These are phyloP conservation scores for Camellia oleifera DNA, from an alignment of 179 eudicot species.

Conservation along the genomic window DNA sequence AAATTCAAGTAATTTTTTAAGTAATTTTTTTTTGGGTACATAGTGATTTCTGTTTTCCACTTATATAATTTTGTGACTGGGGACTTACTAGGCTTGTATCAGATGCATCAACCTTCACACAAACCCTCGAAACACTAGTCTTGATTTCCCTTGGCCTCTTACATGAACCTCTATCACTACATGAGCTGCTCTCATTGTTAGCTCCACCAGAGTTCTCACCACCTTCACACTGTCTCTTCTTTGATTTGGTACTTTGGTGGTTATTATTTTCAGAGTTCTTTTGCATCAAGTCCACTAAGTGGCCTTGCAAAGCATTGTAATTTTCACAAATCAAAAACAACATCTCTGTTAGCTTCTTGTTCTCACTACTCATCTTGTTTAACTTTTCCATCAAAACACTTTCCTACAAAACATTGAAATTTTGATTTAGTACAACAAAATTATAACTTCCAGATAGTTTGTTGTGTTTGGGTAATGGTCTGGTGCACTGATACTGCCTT, in stretches of 20 bases:
- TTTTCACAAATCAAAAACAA: constrained; percentile 39
- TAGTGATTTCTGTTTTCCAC: no score
- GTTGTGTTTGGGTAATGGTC: no score
- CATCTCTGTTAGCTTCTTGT: constrained; percentile 40
- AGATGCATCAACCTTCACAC: constrained; percentile 43
- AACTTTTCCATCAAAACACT: no score
- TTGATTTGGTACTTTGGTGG: neutral
- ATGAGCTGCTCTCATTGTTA: constrained; percentile 22
- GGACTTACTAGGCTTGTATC: constrained; percentile 48
- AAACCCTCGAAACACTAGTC: constrained; percentile 34
- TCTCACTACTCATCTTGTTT: no score
- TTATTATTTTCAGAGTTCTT: neutral
- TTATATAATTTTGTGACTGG: no score
- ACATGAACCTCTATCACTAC: constrained; percentile 31
- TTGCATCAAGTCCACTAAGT: constrained; percentile 28
- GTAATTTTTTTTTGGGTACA: no score
- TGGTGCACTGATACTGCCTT: no score
- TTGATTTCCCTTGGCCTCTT: constrained; percentile 38
- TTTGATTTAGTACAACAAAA: no score
- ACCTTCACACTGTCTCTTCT: constrained; percentile 40
- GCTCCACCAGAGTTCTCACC: constrained; percentile 4
- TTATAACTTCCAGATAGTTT: no score
- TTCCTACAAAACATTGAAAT: no score
- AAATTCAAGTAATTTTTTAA: no score
- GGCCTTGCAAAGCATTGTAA: constrained; percentile 45